phyloP scores from a whole-genome alignment of 1,139 yeast species.

The Wickerhamiella infanticola region DNA sequence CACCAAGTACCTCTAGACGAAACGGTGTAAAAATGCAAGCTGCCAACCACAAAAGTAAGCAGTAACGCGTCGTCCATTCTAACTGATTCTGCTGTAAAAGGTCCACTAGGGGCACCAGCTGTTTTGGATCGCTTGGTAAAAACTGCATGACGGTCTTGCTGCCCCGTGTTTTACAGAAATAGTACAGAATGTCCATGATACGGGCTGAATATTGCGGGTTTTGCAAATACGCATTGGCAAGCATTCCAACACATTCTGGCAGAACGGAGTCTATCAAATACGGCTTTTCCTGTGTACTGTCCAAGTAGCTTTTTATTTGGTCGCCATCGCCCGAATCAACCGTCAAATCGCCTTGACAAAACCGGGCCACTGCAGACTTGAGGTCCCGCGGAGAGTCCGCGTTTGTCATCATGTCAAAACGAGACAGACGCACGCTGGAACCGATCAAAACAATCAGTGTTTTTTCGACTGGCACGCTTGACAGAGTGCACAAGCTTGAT shows the following conservation, averaged over 20 bases:
- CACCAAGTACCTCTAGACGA: constrained; percentile 31
- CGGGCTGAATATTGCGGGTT: constrained; percentile 4
- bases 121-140: constrained; percentile 43
- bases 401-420: neutral
- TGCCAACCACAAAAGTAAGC: constrained; percentile 59
- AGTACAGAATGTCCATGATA: constrained; percentile 30
- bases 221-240: constrained; percentile 3
- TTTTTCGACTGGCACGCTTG: neutral
- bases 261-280: constrained; percentile 23
- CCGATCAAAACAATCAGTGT: neutral
- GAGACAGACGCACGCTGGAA: neutral
- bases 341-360: neutral
- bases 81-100: constrained; percentile 8
- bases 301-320: neutral
- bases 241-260: constrained; percentile 2
- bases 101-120: constrained; percentile 23
- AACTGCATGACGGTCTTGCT: constrained; percentile 42
- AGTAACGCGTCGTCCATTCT: constrained; percentile 43
- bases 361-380: neutral
- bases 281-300: constrained; percentile 23
- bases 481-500: neutral
- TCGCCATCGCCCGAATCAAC: neutral
- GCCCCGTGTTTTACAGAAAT: constrained; percentile 50
- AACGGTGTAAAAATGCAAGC: constrained; percentile 61
- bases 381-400: neutral